Conservation (phyloP, 225 moss, liverwort and hornwort species). For the Thuidium tamariscinum region DNA sequence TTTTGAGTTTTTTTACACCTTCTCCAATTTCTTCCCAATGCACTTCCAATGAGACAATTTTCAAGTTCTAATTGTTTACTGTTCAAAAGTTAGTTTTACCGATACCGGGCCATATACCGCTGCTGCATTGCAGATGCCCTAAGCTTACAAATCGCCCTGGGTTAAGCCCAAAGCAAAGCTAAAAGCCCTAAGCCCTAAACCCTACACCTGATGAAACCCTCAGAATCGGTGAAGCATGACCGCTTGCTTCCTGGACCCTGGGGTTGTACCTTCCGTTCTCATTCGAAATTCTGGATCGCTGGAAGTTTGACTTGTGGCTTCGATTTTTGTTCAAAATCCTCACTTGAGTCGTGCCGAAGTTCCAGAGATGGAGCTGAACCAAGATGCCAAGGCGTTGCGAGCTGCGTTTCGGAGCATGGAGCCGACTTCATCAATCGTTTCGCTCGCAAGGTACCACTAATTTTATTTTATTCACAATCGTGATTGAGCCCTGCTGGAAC, state of each 20-base stretch:
- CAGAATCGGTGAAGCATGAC: not conserved
- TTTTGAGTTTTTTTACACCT: too few relatives aligned
- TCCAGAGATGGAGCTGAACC: conserved; percentile 1
- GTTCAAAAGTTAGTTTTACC: too few relatives aligned
- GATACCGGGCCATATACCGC: too few relatives aligned
- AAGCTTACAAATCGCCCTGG: too few relatives aligned
- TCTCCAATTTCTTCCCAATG: too few relatives aligned
- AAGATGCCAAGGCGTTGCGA: conserved; percentile 10
- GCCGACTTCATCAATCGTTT: conserved; percentile 16
- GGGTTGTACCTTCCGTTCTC: too few relatives aligned
- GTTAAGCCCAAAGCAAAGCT: too few relatives aligned
- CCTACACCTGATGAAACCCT: not conserved
- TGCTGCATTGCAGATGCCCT: too few relatives aligned
- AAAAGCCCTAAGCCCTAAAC: not conserved
- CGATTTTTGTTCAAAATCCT: not conserved
- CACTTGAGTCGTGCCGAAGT: too few relatives aligned
- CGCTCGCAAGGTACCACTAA: conserved; percentile 14
- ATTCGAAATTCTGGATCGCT: not conserved
- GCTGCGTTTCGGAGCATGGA: conserved; percentile 52
- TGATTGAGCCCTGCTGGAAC: not conserved
- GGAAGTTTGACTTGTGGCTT: not conserved
- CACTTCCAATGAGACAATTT: too few relatives aligned
- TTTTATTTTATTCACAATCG: not conserved
- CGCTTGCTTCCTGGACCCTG: not conserved
- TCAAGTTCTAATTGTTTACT: too few relatives aligned